A percentile compares a stretch with the other conserved stretches of the same genome.
These are phyloP conservation scores for Trichoderma koningiopsis DNA, from an alignment of 2,329 filamentous ascomycete species.

Conservation along the genomic window DNA sequence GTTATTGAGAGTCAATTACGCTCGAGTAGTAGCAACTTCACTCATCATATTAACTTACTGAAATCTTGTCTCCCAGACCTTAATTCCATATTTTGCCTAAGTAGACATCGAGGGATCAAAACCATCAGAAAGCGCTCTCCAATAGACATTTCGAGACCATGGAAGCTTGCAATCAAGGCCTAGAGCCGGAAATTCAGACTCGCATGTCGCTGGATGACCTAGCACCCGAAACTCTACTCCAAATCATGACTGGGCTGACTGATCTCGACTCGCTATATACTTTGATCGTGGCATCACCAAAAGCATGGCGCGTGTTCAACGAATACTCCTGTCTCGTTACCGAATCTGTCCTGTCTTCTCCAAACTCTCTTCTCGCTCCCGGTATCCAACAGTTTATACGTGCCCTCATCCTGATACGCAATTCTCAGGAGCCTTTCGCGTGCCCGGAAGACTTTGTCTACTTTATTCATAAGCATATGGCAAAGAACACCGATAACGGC, in stretches of 20 bases:
- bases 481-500: neutral
- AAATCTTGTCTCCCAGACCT: neutral
- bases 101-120: neutral
- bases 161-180: neutral
- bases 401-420: slow-evolving; percentile 1
- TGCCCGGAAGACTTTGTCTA: neutral
- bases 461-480: neutral
- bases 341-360: neutral
- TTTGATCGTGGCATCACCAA: slow-evolving; percentile 9
- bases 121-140: neutral
- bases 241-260: neutral
- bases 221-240: neutral
- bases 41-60: neutral
- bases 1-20: neutral
- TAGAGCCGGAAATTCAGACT: neutral
- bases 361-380: neutral
- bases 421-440: neutral
- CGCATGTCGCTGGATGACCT: neutral
- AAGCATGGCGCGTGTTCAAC: slow-evolving; percentile 11
- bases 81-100: neutral
- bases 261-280: slow-evolving; percentile 22
- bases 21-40: neutral
- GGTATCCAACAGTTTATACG: slow-evolving; percentile 18
- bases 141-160: neutral
- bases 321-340: neutral